A percentile compares a stretch with the other conserved stretches of the same genome.
phyloP scores from a whole-genome alignment of 441 rosid species.

The Dalechampia spathulata region DNA sequence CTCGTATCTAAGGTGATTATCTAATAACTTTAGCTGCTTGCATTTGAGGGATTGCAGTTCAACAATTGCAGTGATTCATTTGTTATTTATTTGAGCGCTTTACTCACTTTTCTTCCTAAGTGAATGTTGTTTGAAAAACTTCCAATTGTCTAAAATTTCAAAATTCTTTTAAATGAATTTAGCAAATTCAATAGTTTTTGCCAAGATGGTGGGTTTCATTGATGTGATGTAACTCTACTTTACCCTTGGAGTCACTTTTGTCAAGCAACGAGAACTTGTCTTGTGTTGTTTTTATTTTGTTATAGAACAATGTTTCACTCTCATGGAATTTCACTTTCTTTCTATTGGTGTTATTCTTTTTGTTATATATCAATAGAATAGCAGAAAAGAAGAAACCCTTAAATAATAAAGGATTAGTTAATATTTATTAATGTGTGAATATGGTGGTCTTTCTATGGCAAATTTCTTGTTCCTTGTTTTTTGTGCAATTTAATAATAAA shows the following conservation, averaged over 20 bases:
- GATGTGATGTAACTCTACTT: neutral
- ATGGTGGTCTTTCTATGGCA: constrained; percentile 3
- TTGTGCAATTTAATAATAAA: constrained; percentile 10
- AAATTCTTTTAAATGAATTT: neutral
- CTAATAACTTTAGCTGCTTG: neutral
- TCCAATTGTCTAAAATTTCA: neutral
- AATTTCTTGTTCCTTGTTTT: neutral
- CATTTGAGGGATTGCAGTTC: constrained; percentile 3
- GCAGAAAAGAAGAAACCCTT: neutral
- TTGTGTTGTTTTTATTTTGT: neutral
- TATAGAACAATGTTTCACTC: neutral
- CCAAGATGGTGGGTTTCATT: constrained; percentile 4
- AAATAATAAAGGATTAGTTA: neutral
- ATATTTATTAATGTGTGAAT: neutral
- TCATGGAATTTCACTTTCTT: neutral
- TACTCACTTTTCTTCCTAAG: neutral
- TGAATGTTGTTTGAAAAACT: neutral
- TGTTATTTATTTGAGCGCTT: neutral
- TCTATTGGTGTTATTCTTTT: neutral
- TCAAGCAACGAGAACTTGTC: constrained; percentile 5
- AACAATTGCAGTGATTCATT: constrained; percentile 2
- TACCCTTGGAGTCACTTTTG: neutral
- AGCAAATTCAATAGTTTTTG: neutral
- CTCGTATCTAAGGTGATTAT: constrained; percentile 84
- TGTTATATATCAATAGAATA: neutral